A percentile compares a stretch with the other conserved stretches of the same genome.
Conservation (phyloP, 1,284 basidiomycete genomes). For the Malassezia nana region DNA sequence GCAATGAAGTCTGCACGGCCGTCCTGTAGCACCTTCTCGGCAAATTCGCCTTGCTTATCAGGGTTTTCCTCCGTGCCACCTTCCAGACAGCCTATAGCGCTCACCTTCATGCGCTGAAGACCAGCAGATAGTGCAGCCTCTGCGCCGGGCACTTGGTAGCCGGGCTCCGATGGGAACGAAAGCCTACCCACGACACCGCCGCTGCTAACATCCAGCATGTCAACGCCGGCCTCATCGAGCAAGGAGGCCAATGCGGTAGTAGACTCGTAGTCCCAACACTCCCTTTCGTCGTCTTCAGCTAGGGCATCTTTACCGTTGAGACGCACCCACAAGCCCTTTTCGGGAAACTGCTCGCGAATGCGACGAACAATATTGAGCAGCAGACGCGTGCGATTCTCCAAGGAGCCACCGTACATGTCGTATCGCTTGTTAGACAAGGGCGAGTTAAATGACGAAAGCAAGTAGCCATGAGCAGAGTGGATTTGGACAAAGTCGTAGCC, state of each 20-base stretch:
- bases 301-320: slow-evolving; percentile 38
- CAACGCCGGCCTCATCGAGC: slow-evolving; percentile 34
- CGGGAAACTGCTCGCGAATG: slow-evolving; percentile 34
- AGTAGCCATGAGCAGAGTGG: slow-evolving; percentile 55
- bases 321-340: slow-evolving; percentile 42
- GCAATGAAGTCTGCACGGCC: slow-evolving; percentile 28
- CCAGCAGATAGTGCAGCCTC: slow-evolving; percentile 22
- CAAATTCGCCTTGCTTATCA: slow-evolving; percentile 27
- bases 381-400: slow-evolving; percentile 35
- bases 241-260: slow-evolving; percentile 28
- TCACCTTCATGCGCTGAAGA: slow-evolving; percentile 30
- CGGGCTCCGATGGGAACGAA: slow-evolving; percentile 26
- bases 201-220: slow-evolving; percentile 37
- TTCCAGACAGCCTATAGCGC: slow-evolving; percentile 41
- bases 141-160: slow-evolving; percentile 37
- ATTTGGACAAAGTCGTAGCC: slow-evolving; percentile 64
- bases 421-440: slow-evolving; percentile 41
- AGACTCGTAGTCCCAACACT: slow-evolving; percentile 33
- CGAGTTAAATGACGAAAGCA: slow-evolving; percentile 53
- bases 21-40: slow-evolving; percentile 28
- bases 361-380: slow-evolving; percentile 24
- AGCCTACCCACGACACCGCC: slow-evolving; percentile 34
- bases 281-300: slow-evolving; percentile 22
- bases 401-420: slow-evolving; percentile 43
- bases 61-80: slow-evolving; percentile 22